Conservation (phyloP, 179 eudicot species). For the Beta macrorhiza region DNA sequence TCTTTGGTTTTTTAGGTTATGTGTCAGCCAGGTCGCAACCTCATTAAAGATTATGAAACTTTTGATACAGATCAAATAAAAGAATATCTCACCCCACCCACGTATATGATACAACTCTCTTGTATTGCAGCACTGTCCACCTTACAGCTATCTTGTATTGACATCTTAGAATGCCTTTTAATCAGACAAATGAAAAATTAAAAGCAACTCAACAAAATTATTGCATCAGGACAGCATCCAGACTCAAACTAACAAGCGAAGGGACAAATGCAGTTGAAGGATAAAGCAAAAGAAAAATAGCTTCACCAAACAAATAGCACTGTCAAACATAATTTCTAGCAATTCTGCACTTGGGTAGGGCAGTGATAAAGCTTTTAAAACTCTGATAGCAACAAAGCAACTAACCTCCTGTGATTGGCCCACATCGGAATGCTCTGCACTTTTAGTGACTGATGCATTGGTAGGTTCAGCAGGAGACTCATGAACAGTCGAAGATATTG, state of each 20-base stretch:
- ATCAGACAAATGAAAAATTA: neutral
- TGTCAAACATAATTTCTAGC: too few relatives aligned
- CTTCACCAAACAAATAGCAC: neutral
- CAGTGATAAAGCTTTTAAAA: neutral
- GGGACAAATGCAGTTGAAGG: neutral
- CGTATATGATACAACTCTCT: neutral
- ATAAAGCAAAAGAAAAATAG: neutral
- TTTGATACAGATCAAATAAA: too few relatives aligned
- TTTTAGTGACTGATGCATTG: slow-evolving; percentile 26
- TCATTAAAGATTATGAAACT: neutral
- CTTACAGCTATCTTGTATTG: neutral
- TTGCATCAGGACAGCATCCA: neutral
- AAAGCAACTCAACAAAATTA: neutral
- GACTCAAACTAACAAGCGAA: neutral
- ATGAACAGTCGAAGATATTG: slow-evolving; percentile 32
- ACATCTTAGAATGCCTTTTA: neutral
- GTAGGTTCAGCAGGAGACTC: slow-evolving; percentile 39
- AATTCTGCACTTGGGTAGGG: neutral
- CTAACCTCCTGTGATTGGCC: slow-evolving; percentile 52
- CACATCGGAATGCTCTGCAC: slow-evolving; percentile 31
- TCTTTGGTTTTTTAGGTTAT: neutral
- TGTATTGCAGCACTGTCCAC: neutral
- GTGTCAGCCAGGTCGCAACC: neutral
- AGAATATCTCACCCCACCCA: too few relatives aligned
- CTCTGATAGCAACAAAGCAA: neutral